Conservation (phyloP, 2,329 filamentous ascomycete genomes). For the Colletotrichum sp. region DNA sequence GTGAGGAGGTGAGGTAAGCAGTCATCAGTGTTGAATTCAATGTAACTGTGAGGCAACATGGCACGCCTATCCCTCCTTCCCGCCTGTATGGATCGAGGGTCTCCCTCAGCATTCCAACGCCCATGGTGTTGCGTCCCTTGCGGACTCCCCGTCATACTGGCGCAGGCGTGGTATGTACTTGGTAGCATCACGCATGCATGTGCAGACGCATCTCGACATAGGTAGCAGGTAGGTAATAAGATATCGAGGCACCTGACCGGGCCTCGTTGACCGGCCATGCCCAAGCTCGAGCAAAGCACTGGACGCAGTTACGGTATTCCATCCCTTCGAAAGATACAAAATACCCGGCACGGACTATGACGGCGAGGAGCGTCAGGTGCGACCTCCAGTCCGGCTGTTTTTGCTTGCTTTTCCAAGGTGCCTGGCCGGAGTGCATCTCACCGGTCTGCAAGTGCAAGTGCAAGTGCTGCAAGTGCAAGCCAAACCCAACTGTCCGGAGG, state of each 20-base stretch:
- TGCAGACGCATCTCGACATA: not conserved
- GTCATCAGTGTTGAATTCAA: not conserved
- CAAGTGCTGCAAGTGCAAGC: not conserved
- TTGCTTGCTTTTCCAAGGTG: not conserved
- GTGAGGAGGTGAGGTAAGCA: not conserved
- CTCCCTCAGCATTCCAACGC: not conserved
- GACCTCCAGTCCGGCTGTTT: not conserved
- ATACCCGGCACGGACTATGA: not conserved
- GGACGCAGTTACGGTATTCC: not conserved
- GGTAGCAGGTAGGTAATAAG: not conserved
- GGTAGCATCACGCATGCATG: not conserved
- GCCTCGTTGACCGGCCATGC: not conserved
- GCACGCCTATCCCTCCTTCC: not conserved
- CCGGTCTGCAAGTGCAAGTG: not conserved
- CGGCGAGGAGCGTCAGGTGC: not conserved
- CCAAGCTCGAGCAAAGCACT: not conserved
- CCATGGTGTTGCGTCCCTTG: not conserved
- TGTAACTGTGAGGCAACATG: not conserved
- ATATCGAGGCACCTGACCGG: not conserved
- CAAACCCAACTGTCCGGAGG: not conserved
- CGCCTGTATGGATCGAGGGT: not conserved
- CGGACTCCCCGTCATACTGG: not conserved
- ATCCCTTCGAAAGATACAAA: not conserved
- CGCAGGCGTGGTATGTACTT: not conserved
- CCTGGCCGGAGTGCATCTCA: not conserved